A percentile compares a stretch with the other conserved stretches of the same genome.
phyloP scores from a whole-genome alignment of 2,329 filamentous ascomycete genomes.

The Zymoseptoria passerinii region DNA sequence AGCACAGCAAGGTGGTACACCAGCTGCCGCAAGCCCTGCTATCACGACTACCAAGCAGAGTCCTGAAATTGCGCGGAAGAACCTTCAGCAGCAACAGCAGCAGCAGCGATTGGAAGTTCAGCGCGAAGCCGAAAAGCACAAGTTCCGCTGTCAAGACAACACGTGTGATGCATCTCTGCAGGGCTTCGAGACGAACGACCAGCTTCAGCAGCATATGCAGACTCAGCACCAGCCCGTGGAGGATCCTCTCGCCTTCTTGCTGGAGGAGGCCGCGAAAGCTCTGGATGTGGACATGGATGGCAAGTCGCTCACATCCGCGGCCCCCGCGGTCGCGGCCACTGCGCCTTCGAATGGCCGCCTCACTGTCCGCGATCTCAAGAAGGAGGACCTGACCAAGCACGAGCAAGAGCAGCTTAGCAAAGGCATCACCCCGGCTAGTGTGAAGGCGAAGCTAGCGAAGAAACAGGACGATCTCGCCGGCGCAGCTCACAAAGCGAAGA shows the following conservation, averaged over 20 bases:
- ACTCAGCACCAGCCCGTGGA: slow-evolving; percentile 47
- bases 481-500: slow-evolving; percentile 12
- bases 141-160: slow-evolving; percentile 47
- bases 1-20: slow-evolving; percentile 28
- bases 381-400: slow-evolving; percentile 10
- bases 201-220: slow-evolving; percentile 46
- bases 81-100: slow-evolving; percentile 22
- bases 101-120: slow-evolving; percentile 36
- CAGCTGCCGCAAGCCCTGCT: slow-evolving; percentile 32
- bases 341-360: slow-evolving; percentile 4
- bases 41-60: slow-evolving; percentile 30
- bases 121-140: slow-evolving; percentile 34
- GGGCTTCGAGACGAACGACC: slow-evolving; percentile 42
- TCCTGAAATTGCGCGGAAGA: slow-evolving; percentile 40
- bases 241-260: slow-evolving; percentile 48
- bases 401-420: slow-evolving; percentile 8
- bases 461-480: slow-evolving; percentile 13
- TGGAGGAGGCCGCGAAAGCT: slow-evolving; percentile 44
- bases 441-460: slow-evolving; percentile 13
- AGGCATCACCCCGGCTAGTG: slow-evolving; percentile 4
- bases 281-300: slow-evolving; percentile 43
- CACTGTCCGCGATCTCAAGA: slow-evolving; percentile 11
- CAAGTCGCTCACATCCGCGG: slow-evolving; percentile 9
- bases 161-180: slow-evolving; percentile 45
- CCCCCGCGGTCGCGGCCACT: background rate